These are phyloP conservation scores for Leccinum subfulvum DNA, from an alignment of 1,284 basidiomycete genomes.

Conservation along the genomic window DNA sequence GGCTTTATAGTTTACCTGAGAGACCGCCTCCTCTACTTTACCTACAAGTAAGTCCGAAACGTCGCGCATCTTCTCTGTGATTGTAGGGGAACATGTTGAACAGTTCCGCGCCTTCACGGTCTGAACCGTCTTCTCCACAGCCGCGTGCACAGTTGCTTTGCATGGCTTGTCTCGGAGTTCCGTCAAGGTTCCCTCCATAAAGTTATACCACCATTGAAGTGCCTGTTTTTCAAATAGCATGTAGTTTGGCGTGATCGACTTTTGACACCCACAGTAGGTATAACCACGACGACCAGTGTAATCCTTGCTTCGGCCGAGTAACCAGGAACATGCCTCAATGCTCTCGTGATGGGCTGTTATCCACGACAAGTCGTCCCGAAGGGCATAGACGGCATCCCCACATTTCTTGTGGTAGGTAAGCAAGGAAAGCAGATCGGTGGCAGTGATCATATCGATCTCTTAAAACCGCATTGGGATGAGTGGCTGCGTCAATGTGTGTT, in stretches of 20 bases:
- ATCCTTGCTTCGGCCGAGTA: neutral
- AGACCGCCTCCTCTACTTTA: slow-evolving; percentile 19
- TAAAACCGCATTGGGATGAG: slow-evolving; percentile 19
- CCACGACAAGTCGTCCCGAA: slow-evolving; percentile 17
- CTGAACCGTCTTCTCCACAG: no score
- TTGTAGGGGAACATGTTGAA: neutral
- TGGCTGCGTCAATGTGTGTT: slow-evolving; percentile 14
- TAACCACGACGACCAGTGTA: no score
- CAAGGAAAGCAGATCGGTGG: slow-evolving; percentile 20
- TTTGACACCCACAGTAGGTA: slow-evolving; percentile 7
- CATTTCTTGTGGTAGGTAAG: slow-evolving; percentile 22
- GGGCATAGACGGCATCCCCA: slow-evolving; percentile 5
- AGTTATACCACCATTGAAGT: no score
- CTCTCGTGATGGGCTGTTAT: slow-evolving; percentile 13
- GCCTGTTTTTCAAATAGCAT: no score
- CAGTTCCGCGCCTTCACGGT: slow-evolving; percentile 3
- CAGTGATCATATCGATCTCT: slow-evolving; percentile 19
- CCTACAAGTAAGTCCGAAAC: slow-evolving; percentile 11
- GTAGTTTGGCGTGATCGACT: neutral
- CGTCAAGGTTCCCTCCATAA: no score
- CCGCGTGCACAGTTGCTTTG: no score
- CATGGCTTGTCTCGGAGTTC: no score
- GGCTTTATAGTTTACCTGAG: slow-evolving; percentile 3
- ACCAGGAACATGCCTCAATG: slow-evolving; percentile 5
- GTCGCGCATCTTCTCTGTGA: slow-evolving; percentile 20